Evolutionary conservation across 768 basidiomycete species (phyloP).

Genomic region (Suillus subaureus): DNA sequence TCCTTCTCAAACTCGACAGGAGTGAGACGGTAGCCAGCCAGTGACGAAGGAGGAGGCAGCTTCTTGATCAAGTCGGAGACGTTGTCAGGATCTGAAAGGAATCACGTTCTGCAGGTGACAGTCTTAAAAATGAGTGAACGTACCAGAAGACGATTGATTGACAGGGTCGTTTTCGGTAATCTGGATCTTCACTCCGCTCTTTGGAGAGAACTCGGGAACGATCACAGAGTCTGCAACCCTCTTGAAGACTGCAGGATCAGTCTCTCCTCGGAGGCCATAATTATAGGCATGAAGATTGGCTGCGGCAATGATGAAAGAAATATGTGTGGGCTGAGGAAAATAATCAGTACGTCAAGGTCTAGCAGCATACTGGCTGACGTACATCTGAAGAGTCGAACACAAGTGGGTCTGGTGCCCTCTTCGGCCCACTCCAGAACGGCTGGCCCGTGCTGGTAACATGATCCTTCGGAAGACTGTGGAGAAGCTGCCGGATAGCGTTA

Average conservation of each 20-base stretch:
- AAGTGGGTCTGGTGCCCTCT: constrained; percentile 92
- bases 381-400: constrained; percentile 87
- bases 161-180: constrained; percentile 91
- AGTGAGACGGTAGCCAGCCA: constrained; percentile 94
- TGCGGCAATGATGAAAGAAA: constrained; percentile 87
- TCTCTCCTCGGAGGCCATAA: constrained; percentile 93
- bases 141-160: constrained; percentile 46
- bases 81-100: constrained; percentile 48
- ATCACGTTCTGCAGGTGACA: constrained; percentile 10
- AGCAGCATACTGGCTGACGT: constrained; percentile 32
- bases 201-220: constrained; percentile 93
- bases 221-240: constrained; percentile 81
- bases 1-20: constrained; percentile 99
- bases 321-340: constrained; percentile 68
- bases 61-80: constrained; percentile 58
- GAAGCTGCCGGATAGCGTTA: constrained; percentile 89
- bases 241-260: constrained; percentile 76
- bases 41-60: constrained; percentile 85
- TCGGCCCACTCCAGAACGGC: constrained; percentile 99
- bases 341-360: constrained; percentile 13
- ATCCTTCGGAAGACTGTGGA: constrained; percentile 95
- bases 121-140: constrained; percentile 9
- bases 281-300: constrained; percentile 98
- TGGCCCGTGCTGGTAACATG: constrained; percentile 88
- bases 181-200: constrained; percentile 89